Conservation (phyloP, 805 yeast species). For the Ascoidea tarda region DNA sequence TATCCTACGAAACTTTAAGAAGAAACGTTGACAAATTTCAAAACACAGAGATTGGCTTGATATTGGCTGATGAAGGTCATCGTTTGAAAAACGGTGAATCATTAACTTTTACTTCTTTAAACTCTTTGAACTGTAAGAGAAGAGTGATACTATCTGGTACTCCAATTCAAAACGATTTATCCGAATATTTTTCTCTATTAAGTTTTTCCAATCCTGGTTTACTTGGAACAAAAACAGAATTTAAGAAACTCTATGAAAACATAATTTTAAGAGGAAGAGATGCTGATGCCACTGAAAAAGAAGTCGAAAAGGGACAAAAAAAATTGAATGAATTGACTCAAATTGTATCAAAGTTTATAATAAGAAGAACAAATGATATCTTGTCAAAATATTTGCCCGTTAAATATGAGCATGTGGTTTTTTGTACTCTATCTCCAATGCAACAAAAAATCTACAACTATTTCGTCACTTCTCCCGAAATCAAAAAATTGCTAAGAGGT, state of each 20-base stretch:
- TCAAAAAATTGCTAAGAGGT: slow-evolving; percentile 50
- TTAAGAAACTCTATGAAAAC: slow-evolving; percentile 71
- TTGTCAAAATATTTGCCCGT: slow-evolving; percentile 88
- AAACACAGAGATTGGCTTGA: slow-evolving; percentile 69
- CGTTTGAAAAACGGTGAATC: slow-evolving; percentile 83
- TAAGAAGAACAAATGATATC: slow-evolving; percentile 90
- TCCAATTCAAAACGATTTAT: slow-evolving; percentile 89
- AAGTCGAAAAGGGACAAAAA: slow-evolving; percentile 49
- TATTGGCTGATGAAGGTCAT: slow-evolving; percentile 82
- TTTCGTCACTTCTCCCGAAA: slow-evolving; percentile 69
- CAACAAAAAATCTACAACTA: slow-evolving; percentile 60
- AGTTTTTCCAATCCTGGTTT: slow-evolving; percentile 93
- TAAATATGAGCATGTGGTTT: slow-evolving; percentile 94
- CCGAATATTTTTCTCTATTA: slow-evolving; percentile 83
- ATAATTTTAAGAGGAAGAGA: slow-evolving; percentile 79
- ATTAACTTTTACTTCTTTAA: slow-evolving; percentile 74
- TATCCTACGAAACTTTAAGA: slow-evolving; percentile 87
- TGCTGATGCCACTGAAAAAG: slow-evolving; percentile 75
- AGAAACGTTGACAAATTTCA: slow-evolving; percentile 66
- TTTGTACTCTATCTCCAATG: slow-evolving; percentile 68
- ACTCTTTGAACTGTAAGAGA: slow-evolving; percentile 72
- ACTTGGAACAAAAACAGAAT: slow-evolving; percentile 72
- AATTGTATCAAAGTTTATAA: slow-evolving; percentile 79
- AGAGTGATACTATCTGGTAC: slow-evolving; percentile 92
- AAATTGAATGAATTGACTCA: slow-evolving; percentile 59